These are phyloP conservation scores for Ceratocystis harringtonii DNA, from an alignment of 2,329 filamentous ascomycete species.

Conservation along the genomic window DNA sequence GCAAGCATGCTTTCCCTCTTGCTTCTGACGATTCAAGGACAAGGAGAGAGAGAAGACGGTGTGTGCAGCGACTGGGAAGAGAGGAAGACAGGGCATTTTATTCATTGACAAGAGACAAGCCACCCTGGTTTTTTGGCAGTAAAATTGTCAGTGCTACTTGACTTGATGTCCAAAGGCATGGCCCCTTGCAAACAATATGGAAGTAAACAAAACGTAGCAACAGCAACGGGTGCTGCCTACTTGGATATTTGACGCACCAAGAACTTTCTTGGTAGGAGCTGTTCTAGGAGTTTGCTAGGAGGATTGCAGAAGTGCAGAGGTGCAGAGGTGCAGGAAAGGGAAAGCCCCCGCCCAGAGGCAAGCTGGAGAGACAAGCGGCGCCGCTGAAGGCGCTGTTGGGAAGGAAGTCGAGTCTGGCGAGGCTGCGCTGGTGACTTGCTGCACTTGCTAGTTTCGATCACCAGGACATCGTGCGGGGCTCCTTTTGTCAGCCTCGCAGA, in stretches of 20 bases:
- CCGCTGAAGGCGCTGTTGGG: no score
- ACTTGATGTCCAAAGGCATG: background rate
- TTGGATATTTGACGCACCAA: background rate
- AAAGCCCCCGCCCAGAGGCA: no score
- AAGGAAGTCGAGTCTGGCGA: no score
- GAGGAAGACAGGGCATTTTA: background rate
- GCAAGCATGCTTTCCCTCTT: background rate
- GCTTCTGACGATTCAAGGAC: background rate
- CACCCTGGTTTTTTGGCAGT: background rate
- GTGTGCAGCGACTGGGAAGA: background rate
- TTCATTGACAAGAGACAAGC: background rate
- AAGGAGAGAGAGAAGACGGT: background rate
- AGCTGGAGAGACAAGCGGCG: no score
- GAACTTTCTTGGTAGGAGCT: background rate
- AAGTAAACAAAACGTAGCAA: background rate
- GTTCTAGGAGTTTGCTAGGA: background rate
- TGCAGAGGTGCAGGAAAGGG: background rate
- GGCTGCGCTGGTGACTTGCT: no score
- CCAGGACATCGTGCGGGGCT: no score
- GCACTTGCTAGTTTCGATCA: no score
- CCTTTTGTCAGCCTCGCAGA: no score
- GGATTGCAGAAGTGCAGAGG: background rate
- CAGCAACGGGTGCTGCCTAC: background rate
- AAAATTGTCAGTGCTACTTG: background rate
- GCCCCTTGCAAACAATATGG: background rate